Conservation (phyloP, 2,329 filamentous ascomycete species). For the Triangularia setosa region DNA sequence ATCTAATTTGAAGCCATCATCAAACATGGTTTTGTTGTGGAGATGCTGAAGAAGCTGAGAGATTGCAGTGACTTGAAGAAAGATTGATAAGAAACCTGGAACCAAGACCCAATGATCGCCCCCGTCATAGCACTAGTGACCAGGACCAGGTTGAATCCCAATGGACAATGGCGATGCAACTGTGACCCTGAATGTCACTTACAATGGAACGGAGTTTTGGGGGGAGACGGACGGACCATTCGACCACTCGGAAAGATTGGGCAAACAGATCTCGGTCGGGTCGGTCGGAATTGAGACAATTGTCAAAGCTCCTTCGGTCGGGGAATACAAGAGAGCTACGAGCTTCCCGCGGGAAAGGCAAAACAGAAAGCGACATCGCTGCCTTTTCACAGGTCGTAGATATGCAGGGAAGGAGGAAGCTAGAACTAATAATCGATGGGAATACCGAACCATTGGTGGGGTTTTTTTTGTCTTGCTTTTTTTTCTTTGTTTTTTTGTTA, state of each 20-base stretch:
- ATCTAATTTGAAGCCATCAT: not conserved
- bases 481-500: not conserved
- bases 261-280: not conserved
- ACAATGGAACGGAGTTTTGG: not conserved
- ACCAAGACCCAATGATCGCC: not conserved
- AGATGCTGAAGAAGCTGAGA: not conserved
- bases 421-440: not conserved
- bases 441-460: not conserved
- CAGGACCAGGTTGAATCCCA: not conserved
- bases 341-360: not conserved
- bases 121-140: not conserved
- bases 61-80: not conserved
- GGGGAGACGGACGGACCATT: not conserved
- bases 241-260: not conserved
- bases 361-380: conserved; percentile 1
- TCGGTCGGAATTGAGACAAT: not conserved
- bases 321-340: not conserved
- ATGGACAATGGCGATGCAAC: not conserved
- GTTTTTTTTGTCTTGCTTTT: not conserved
- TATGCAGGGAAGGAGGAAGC: not conserved
- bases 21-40: not conserved
- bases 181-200: not conserved
- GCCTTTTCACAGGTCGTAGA: not conserved
- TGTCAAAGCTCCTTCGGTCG: not conserved
- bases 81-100: not conserved